Percentiles rank a stretch among this genome's conserved stretches.
Evolutionary conservation across 495 filamentous ascomycete genomes (phyloP).

Genomic region (Penicillium soppii): DNA sequence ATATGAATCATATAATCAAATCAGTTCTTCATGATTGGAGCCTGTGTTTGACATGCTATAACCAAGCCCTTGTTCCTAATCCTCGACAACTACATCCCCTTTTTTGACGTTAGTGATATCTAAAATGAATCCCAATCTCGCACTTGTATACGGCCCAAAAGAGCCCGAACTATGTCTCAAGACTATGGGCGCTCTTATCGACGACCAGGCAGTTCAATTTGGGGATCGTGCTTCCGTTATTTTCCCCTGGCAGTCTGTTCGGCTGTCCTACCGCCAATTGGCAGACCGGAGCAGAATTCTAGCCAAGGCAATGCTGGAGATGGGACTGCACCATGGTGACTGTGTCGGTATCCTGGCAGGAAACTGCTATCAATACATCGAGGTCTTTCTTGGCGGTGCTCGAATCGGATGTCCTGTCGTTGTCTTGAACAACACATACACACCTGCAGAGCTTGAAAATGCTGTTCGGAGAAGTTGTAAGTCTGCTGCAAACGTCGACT

Average conservation of each 20-base stretch:
- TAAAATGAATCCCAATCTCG: conserved; percentile 3
- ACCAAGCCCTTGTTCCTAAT: neutral
- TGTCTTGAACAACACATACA: conserved; percentile 29
- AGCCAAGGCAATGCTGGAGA: conserved; percentile 16
- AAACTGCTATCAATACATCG: conserved; percentile 26
- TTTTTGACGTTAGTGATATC: neutral
- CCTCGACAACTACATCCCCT: neutral
- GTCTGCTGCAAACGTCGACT: neutral
- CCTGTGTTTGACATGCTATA: neutral
- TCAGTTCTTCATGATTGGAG: neutral
- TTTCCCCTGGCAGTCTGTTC: conserved; percentile 21
- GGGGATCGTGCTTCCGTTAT: conserved; percentile 10
- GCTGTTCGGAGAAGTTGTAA: conserved; percentile 18
- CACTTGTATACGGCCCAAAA: conserved; percentile 16
- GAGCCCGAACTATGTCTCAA: conserved; percentile 15
- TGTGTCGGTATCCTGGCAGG: conserved; percentile 27
- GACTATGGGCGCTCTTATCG: conserved; percentile 19
- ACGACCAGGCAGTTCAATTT: conserved; percentile 14
- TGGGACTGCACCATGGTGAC: conserved; percentile 22
- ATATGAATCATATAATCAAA: neutral
- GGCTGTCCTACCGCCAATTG: conserved; percentile 21
- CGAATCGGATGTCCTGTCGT: conserved; percentile 26
- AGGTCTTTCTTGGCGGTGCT: conserved; percentile 21
- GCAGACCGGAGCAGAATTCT: conserved; percentile 16
- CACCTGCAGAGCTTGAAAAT: conserved; percentile 19